Evolutionary conservation across 768 basidiomycete genomes (phyloP).

Genomic region (Suillus cothurnatus): DNA sequence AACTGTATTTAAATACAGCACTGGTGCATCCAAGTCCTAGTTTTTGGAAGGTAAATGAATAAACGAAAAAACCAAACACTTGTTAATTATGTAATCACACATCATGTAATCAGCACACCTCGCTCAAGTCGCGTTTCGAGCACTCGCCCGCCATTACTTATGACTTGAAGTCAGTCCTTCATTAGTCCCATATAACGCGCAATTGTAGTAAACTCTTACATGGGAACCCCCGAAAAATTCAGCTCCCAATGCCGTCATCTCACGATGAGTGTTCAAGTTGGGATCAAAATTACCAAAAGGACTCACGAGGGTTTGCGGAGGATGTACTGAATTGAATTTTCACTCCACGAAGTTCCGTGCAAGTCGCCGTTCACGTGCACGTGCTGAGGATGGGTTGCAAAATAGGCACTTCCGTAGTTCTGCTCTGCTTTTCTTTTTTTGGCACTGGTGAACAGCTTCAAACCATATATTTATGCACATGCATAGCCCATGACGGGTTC

Average conservation of each 20-base stretch:
- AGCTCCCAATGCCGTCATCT: not conserved
- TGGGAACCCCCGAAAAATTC: not conserved
- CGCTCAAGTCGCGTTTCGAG: not conserved
- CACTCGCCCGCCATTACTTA: not conserved
- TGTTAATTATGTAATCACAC: not conserved
- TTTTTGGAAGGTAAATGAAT: not conserved
- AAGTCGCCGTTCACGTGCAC: slow-evolving; percentile 6
- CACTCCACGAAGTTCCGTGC: not conserved
- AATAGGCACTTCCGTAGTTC: not conserved
- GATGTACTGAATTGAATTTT: not conserved
- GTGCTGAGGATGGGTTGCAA: not conserved
- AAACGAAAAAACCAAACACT: not conserved
- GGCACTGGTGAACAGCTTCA: not conserved
- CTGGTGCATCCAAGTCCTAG: not conserved
- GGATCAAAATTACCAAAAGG: slow-evolving; percentile 2
- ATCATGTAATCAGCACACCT: too few relatives aligned
- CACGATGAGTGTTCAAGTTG: not conserved
- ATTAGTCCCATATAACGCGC: not conserved
- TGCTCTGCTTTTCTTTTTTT: slow-evolving; percentile 3
- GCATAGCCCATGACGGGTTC: not conserved
- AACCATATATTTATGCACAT: slow-evolving; percentile 1
- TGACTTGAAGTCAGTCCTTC: not conserved
- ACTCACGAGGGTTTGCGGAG: slow-evolving; percentile 4
- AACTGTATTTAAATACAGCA: not conserved
- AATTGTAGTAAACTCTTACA: not conserved